Percentiles rank a stretch among this genome's conserved stretches.
These are phyloP conservation scores for Thyridium curvatum DNA, from an alignment of 2,329 filamentous ascomycete species.

Conservation along the genomic window DNA sequence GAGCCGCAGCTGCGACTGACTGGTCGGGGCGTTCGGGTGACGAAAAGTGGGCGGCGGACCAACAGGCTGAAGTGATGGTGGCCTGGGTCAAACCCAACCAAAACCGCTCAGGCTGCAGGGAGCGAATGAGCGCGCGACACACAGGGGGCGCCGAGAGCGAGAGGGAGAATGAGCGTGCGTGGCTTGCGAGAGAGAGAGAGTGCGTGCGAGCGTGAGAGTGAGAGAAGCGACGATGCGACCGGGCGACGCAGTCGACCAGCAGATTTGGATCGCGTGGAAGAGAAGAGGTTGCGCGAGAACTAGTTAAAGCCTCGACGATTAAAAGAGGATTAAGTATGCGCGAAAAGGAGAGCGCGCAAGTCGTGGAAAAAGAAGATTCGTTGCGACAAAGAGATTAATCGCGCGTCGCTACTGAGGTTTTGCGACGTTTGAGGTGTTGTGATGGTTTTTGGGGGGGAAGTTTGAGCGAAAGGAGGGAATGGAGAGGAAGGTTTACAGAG, in stretches of 20 bases:
- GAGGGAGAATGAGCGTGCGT: neutral
- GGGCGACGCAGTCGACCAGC: neutral
- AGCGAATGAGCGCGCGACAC: no score
- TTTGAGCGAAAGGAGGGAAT: constrained; percentile 2
- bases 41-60: neutral
- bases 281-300: constrained; percentile 30
- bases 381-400: no score
- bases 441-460: constrained; percentile 4
- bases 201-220: neutral
- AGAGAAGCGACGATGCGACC: constrained; percentile 4
- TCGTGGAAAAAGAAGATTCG: no score
- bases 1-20: no score
- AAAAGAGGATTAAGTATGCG: constrained; percentile 11
- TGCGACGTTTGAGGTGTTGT: constrained; percentile 1
- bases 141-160: neutral
- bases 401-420: no score
- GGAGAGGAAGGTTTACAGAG: constrained; percentile 7
- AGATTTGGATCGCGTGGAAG: neutral
- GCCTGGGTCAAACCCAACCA: constrained; percentile 5
- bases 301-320: constrained; percentile 34
- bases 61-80: constrained; percentile 1
- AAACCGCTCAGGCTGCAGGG: neutral
- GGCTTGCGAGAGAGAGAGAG: neutral
- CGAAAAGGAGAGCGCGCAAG: constrained; percentile 1
- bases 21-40: neutral